A percentile compares a stretch with the other conserved stretches of the same genome.
Evolutionary conservation across 257 asterid genomes (phyloP).

Genomic region (Solanum piurae): DNA sequence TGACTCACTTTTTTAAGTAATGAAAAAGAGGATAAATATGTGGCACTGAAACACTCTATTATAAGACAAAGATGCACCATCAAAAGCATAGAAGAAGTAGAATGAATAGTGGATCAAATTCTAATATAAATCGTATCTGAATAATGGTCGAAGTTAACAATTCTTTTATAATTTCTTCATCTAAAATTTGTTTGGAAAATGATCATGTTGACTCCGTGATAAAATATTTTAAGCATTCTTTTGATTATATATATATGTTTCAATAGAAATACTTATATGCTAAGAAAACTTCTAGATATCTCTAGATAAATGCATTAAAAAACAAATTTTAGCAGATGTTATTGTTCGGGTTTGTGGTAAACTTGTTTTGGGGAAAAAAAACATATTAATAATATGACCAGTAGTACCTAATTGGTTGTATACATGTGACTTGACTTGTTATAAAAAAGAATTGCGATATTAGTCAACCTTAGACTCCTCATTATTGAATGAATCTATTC

Average conservation of each 20-base stretch:
- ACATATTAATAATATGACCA: background rate
- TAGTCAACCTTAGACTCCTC: background rate
- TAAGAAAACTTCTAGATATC: too few species aligned
- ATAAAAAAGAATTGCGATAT: background rate
- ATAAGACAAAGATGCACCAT: background rate
- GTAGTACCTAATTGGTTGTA: background rate
- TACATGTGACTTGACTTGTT: background rate
- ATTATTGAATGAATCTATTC: background rate
- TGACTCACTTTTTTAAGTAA: background rate
- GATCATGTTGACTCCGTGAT: background rate
- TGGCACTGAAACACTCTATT: background rate
- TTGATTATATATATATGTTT: background rate
- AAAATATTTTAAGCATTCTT: background rate
- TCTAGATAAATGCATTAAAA: background rate
- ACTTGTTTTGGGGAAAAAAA: background rate
- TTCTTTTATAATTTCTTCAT: background rate
- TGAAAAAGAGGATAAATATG: background rate
- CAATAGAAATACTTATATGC: background rate
- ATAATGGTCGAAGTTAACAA: accelerated
- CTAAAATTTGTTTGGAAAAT: background rate
- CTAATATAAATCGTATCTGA: background rate
- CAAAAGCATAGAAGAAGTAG: background rate
- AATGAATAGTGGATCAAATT: background rate
- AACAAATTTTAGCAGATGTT: too few species aligned
- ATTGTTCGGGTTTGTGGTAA: background rate